These are phyloP conservation scores for Cryptococcus sp. DNA, from an alignment of 1,284 basidiomycete species.

Conservation along the genomic window DNA sequence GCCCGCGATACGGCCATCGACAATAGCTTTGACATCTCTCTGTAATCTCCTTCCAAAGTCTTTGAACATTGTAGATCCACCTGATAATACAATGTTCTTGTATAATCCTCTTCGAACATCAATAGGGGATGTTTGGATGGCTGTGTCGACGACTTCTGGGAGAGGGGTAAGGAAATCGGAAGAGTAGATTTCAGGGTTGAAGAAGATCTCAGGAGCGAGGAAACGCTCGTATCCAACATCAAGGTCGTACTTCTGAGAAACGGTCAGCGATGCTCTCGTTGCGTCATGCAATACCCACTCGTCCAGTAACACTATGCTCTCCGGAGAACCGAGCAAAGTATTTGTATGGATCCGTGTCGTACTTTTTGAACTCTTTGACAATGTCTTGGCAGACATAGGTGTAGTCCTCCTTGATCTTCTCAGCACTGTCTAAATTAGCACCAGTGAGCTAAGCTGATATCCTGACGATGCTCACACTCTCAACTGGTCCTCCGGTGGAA, in stretches of 20 bases:
- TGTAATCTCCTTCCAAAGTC: constrained; percentile 95
- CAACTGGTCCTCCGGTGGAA: constrained; percentile 95
- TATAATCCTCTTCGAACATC: constrained; percentile 91
- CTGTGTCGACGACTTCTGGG: constrained; percentile 92
- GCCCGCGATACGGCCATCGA: constrained; percentile 81
- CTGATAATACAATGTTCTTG: constrained; percentile 94
- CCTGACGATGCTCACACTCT: constrained; percentile 53
- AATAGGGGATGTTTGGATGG: constrained; percentile 94
- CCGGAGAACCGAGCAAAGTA: constrained; percentile 93
- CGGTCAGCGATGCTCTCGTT: neutral
- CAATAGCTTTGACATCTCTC: constrained; percentile 88
- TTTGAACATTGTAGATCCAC: constrained; percentile 97
- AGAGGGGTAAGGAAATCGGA: constrained; percentile 97
- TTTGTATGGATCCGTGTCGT: constrained; percentile 93
- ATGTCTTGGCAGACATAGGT: constrained; percentile 99
- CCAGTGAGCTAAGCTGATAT: no score
- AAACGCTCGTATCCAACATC: constrained; percentile 99
- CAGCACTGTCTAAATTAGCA: constrained; percentile 51
- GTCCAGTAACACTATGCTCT: constrained; percentile 85
- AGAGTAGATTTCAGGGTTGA: constrained; percentile 98
- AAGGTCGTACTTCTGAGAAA: constrained; percentile 70
- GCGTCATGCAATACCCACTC: constrained; percentile 56
- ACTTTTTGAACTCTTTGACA: constrained; percentile 97
- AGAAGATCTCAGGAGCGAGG: constrained; percentile 98
- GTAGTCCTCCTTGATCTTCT: constrained; percentile 97